A percentile compares a stretch with the other conserved stretches of the same genome.
Conservation (phyloP, 2,329 filamentous ascomycete species). For the Neonectria hederae region DNA sequence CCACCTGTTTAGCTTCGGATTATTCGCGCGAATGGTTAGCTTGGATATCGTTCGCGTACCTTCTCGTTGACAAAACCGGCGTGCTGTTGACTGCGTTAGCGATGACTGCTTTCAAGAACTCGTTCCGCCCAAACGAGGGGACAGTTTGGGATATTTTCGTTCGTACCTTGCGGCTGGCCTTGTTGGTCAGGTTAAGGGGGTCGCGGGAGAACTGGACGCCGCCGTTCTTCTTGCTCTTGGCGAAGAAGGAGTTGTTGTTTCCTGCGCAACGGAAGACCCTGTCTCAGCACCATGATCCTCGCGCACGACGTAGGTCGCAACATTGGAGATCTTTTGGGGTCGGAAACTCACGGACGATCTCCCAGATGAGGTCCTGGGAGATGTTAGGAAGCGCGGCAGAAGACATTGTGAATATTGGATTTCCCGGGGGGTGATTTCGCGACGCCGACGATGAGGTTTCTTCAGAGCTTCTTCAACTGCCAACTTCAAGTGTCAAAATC, state of each 20-base stretch:
- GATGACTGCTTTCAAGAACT: not conserved
- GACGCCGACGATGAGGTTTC: constrained; percentile 47
- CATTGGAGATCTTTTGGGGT: constrained; percentile 3
- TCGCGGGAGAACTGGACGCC: constrained; percentile 93
- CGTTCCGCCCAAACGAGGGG: not conserved
- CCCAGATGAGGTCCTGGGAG: constrained; percentile 93
- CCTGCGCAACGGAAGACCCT: constrained; percentile 60
- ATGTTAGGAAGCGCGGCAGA: constrained; percentile 73
- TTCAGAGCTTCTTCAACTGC: constrained; percentile 37
- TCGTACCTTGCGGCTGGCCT: constrained; percentile 86
- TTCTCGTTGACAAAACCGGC: constrained; percentile 94
- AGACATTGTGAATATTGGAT: constrained; percentile 60
- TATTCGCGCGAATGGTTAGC: constrained; percentile 29
- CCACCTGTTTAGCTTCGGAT: constrained; percentile 37
- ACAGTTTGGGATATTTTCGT: not conserved
- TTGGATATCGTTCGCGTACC: constrained; percentile 61
- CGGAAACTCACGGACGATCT: constrained; percentile 87
- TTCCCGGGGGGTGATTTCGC: constrained; percentile 40
- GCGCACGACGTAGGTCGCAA: constrained; percentile 24
- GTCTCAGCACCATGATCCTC: constrained; percentile 35
- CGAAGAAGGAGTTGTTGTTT: constrained; percentile 87
- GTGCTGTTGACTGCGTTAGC: constrained; percentile 69
- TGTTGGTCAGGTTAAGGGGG: constrained; percentile 91
- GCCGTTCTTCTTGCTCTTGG: constrained; percentile 84
- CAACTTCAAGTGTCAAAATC: constrained; percentile 25